Conservation (phyloP, 495 filamentous ascomycete genomes). For the Penicillium salamii region DNA sequence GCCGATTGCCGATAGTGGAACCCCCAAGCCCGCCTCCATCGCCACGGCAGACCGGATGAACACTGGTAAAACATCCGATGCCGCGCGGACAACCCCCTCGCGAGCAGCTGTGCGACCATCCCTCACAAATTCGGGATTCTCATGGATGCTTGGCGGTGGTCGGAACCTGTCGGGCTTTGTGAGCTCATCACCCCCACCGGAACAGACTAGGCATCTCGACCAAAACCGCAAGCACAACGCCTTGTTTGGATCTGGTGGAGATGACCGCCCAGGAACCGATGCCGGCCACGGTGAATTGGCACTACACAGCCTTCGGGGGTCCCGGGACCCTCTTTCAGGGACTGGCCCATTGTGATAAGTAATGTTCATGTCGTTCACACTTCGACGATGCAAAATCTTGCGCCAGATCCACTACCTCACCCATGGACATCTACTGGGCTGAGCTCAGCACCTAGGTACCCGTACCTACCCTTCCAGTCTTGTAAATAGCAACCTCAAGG, state of each 20-base stretch:
- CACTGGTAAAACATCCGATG: slow-evolving; percentile 9
- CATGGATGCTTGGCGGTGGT: slow-evolving; percentile 85
- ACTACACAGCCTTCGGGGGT: slow-evolving; percentile 55
- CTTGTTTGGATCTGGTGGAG: slow-evolving; percentile 41
- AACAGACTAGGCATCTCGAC: slow-evolving; percentile 40
- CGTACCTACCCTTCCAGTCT: too few relatives aligned
- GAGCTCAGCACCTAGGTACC: too few relatives aligned
- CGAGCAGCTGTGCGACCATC: slow-evolving; percentile 20
- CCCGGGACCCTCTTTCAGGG: slow-evolving; percentile 23
- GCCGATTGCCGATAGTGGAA: slow-evolving; percentile 12
- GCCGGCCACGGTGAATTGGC: slow-evolving; percentile 42
- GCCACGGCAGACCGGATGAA: slow-evolving; percentile 5
- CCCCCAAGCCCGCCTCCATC: slow-evolving; percentile 8
- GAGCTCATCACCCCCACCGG: slow-evolving; percentile 46
- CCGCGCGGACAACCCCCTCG: slow-evolving; percentile 5
- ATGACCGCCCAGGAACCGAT: slow-evolving; percentile 25
- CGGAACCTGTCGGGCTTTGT: slow-evolving; percentile 49
- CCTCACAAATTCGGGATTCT: slow-evolving; percentile 82
- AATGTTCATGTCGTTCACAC: neutral
- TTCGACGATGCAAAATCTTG: neutral
- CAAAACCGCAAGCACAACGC: slow-evolving; percentile 27
- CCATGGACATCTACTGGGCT: slow-evolving; percentile 2
- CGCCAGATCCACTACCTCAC: slow-evolving; percentile 1
- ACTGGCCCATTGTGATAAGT: neutral
- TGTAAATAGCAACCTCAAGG: too few relatives aligned